Evolutionary conservation across 1,284 basidiomycete species (phyloP), one percentile per base, ranked within the genome.

Genomic region (Marasmius oreades): DNA sequence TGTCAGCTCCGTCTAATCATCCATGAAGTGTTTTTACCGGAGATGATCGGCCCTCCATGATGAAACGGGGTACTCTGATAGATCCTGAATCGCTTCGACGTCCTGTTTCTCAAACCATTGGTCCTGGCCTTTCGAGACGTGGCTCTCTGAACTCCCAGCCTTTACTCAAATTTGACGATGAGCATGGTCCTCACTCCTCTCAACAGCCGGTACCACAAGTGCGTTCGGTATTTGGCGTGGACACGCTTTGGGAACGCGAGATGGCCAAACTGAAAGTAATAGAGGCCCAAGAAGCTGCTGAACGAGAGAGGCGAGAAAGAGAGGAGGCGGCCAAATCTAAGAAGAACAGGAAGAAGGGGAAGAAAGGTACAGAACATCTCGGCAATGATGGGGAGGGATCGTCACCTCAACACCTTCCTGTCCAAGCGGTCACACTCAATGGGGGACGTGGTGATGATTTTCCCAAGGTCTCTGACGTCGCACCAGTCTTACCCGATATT

Each of bases 31-130:
- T 86, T 20, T 90, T 90, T 66, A 79, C 70, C 57, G 90, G 90
- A 23, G 90, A 92, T 64, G 78, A 88, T 62, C 78, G 90, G 52
- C 89, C 90, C 14, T 88, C 89, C 7, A 92, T 92, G 90, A 92
- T 92, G 90, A 80, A 82, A 43, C 81, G 90, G 58, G 86, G 79
- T 62, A 89, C 90, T 0, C 67, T 92, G 51, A 89, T 92, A 63
- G 88, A 92, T 66, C 86, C 88, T 14, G 74, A 79, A 31, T 73
- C 81, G 1, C 73, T 92, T 44, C 75, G 76, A 54, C 74, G 76
- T 36, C 80, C 82, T 11, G 60, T 64, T 18, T 71, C 77, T n/a
- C 73, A 79, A 51, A 73, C 70, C 11, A 76, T 75, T 53, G 74
- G 70, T 23, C 67, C 77, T 51, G 64, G 68, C 20, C 69, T 84